Evolutionary conservation across 2,329 filamentous ascomycete species (phyloP).

Genomic region (Fusarium sp.): DNA sequence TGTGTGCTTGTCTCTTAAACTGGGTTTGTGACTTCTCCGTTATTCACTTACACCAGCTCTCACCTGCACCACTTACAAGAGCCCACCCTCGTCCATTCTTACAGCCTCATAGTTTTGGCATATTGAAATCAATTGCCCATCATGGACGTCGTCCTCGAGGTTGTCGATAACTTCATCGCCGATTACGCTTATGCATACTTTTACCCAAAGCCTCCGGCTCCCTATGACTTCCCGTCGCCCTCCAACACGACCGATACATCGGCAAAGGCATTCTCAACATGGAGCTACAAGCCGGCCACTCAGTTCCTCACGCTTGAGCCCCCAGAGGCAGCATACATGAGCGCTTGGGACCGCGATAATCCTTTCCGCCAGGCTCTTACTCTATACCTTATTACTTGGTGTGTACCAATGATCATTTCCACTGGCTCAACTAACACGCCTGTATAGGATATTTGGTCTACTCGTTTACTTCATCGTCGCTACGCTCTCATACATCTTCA

Average conservation of each 20-base stretch:
- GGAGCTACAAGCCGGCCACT: conserved; percentile 81
- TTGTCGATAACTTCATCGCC: conserved; percentile 84
- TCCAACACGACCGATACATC: conserved; percentile 68
- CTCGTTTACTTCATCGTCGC: conserved; percentile 89
- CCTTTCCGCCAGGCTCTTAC: conserved; percentile 80
- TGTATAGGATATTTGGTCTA: conserved; percentile 83
- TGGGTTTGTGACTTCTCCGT: conserved; percentile 7
- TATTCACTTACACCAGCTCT: conserved; percentile 27
- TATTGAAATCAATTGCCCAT: conserved; percentile 48
- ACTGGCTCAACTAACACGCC: conserved; percentile 2
- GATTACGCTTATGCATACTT: conserved; percentile 83
- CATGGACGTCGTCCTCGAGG: conserved; percentile 95
- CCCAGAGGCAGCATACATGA: conserved; percentile 83
- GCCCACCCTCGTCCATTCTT: conserved; percentile 9
- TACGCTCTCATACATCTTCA: conserved; percentile 84
- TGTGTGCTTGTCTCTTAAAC: not conserved
- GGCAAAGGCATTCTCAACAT: conserved; percentile 69
- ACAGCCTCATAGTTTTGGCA: not conserved
- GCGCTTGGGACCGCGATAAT: conserved; percentile 83
- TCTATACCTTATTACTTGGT: conserved; percentile 91
- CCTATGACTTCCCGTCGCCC: conserved; percentile 65
- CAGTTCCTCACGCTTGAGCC: conserved; percentile 79
- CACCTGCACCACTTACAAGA: not conserved
- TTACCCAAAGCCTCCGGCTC: conserved; percentile 72
- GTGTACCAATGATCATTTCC: conserved; percentile 50